Evolutionary conservation across 1,139 yeast genomes (phyloP).

Genomic region (Lodderomyces oxycetoniae): DNA sequence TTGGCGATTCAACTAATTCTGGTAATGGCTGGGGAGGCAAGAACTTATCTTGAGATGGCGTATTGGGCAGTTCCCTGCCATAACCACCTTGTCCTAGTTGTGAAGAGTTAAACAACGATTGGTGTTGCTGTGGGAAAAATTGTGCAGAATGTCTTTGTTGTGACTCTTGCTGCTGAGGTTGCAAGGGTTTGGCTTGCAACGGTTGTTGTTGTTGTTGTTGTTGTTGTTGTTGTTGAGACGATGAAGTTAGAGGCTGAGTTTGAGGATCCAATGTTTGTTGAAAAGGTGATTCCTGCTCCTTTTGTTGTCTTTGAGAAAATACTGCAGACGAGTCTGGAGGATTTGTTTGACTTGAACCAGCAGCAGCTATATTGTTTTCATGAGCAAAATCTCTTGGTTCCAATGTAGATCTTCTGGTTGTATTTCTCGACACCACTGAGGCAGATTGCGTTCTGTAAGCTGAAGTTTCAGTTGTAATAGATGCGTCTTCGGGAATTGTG

Average conservation of each 20-base stretch:
- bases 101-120: neutral
- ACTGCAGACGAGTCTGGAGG: too few species aligned
- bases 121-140: slow-evolving; percentile 6
- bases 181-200: slow-evolving; percentile 1
- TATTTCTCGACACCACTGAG: slow-evolving; percentile 10
- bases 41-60: slow-evolving; percentile 9
- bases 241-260: neutral
- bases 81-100: neutral
- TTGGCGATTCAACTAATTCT: slow-evolving; percentile 21
- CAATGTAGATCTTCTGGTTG: slow-evolving; percentile 11
- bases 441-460: slow-evolving; percentile 12
- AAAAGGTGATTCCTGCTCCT: neutral
- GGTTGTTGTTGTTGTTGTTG: slow-evolving; percentile 3
- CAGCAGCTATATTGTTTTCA: too few species aligned
- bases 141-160: slow-evolving; percentile 4
- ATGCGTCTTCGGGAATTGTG: slow-evolving; percentile 33
- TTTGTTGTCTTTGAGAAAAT: slow-evolving; percentile 2
- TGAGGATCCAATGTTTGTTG: slow-evolving; percentile 3
- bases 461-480: slow-evolving; percentile 24
- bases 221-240: neutral
- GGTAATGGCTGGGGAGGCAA: slow-evolving; percentile 5
- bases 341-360: slow-evolving; percentile 1
- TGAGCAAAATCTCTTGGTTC: slow-evolving; percentile 3
- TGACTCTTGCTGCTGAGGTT: slow-evolving; percentile 2
- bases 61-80: slow-evolving; percentile 7